Conservation (phyloP, 306 rosid species). For the Corylus heterophylla region DNA sequence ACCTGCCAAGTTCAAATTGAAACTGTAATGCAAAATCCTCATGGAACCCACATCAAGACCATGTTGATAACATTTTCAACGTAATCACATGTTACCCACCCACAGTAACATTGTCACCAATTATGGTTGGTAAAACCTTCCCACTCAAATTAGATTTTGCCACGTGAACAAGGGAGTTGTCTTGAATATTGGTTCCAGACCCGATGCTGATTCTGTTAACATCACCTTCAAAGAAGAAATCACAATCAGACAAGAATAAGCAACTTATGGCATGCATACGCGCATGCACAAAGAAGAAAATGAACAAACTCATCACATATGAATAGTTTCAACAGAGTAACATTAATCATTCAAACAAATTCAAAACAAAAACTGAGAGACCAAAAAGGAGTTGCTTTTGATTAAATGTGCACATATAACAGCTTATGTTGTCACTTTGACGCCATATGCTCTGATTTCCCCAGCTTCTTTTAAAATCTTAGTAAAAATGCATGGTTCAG, state of each 20-base stretch:
- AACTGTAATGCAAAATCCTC: conserved; percentile 22
- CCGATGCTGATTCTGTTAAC: conserved; percentile 62
- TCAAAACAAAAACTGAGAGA: not conserved
- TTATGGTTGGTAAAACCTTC: conserved; percentile 82
- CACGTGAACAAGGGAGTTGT: conserved; percentile 92
- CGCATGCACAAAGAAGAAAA: not conserved
- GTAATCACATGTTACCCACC: conserved; percentile 59
- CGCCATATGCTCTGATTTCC: not conserved
- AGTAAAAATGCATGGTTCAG: not conserved
- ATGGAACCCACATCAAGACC: conserved; percentile 21
- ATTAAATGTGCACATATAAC: not conserved
- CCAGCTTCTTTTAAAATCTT: not conserved
- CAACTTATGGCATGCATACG: not conserved
- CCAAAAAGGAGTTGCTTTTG: not conserved
- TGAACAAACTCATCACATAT: not conserved
- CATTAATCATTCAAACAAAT: not conserved
- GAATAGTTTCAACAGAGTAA: not conserved
- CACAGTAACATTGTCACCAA: conserved; percentile 92
- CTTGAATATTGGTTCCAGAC: conserved; percentile 91
- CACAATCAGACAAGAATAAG: conserved; percentile 23
- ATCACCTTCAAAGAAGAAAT: conserved; percentile 40
- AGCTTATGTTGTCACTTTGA: not conserved
- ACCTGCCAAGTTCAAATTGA: conserved; percentile 46
- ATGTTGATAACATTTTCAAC: conserved; percentile 17
- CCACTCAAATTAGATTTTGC: conserved; percentile 88